Conservation (phyloP, 2,329 filamentous ascomycete genomes). For the Phyllosticta capitalensis region DNA sequence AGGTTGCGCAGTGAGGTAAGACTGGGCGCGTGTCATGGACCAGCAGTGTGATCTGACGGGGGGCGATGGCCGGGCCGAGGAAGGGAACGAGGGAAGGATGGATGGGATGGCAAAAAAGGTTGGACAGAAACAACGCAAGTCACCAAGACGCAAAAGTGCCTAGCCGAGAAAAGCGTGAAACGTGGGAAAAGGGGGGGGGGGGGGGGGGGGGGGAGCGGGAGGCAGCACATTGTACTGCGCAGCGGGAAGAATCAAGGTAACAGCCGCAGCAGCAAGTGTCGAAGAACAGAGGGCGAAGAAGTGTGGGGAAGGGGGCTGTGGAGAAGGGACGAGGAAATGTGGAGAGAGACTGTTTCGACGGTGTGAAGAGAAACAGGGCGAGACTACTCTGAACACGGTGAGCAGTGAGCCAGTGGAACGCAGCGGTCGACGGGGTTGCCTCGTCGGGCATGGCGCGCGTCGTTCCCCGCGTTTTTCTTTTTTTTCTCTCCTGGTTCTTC, state of each 20-base stretch:
- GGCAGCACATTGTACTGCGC: not conserved
- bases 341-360: not conserved
- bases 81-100: not conserved
- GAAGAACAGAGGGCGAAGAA: not conserved
- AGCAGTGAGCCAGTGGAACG: not conserved
- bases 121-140: not conserved
- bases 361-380: too few relatives aligned
- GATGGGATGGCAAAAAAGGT: not conserved
- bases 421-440: slow-evolving; percentile 14
- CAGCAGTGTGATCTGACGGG: not conserved
- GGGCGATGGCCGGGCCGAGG: not conserved
- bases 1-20: not conserved
- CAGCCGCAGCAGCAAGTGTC: not conserved
- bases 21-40: not conserved
- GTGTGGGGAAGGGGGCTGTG: not conserved
- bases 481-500: slow-evolving; percentile 30
- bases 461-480: slow-evolving; percentile 26
- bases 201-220: not conserved
- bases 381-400: not conserved
- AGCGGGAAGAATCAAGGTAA: not conserved
- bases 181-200: not conserved
- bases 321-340: not conserved
- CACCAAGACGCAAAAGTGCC: not conserved
- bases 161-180: not conserved
- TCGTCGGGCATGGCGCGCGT: slow-evolving; percentile 23